These are phyloP conservation scores for Acanthamoeba lenticulata DNA, from an alignment of 208 protist species.

Conservation along the genomic window DNA sequence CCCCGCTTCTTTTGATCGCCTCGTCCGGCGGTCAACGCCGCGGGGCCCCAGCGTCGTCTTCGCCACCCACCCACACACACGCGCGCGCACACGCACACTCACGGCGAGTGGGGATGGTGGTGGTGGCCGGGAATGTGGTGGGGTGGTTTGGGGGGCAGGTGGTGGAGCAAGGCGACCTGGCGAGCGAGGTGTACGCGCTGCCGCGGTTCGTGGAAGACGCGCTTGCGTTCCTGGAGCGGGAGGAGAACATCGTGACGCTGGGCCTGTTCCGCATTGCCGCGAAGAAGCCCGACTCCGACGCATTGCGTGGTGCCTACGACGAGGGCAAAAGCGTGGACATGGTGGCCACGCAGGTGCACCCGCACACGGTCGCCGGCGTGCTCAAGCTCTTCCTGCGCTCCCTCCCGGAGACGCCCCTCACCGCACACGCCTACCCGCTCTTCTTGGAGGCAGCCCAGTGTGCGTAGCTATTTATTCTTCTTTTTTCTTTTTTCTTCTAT, in stretches of 20 bases:
- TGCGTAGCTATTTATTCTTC: not conserved
- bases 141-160: not conserved
- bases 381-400: slow-evolving; percentile 30
- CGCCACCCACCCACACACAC: not conserved
- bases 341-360: not conserved
- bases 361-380: not conserved
- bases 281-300: not conserved
- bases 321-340: not conserved
- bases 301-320: not conserved
- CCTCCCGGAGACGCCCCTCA: not conserved
- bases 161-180: not conserved
- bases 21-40: too few relatives aligned
- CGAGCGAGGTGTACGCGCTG: not conserved
- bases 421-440: not conserved
- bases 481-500: not conserved
- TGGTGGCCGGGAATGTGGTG: too few relatives aligned
- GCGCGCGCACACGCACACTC: too few relatives aligned
- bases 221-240: not conserved
- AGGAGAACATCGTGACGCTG: not conserved
- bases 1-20: too few relatives aligned
- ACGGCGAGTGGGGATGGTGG: too few relatives aligned
- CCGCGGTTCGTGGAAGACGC: slow-evolving; percentile 6
- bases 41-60: too few relatives aligned
- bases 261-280: slow-evolving; percentile 29
- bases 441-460: not conserved